Conservation (phyloP, 1,284 basidiomycete genomes). For the Bjerkandera adusta region DNA sequence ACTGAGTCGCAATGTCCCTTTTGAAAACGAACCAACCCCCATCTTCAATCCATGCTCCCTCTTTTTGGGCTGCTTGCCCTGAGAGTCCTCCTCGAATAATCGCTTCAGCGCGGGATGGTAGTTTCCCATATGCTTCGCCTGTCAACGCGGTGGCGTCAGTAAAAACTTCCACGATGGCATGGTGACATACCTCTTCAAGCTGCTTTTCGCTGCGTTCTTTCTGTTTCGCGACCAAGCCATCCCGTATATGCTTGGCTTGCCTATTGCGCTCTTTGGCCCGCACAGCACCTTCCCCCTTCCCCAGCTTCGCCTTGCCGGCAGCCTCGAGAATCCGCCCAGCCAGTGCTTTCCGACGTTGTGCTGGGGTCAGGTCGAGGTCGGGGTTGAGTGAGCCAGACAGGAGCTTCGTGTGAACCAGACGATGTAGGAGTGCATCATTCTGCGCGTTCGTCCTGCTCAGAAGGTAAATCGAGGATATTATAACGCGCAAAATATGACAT, state of each 20-base stretch:
- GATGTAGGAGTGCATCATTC: slow-evolving; percentile 74
- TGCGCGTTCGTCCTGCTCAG: slow-evolving; percentile 59
- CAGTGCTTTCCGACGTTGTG: slow-evolving; percentile 66
- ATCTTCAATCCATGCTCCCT: slow-evolving; percentile 65
- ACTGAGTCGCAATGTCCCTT: slow-evolving; percentile 63
- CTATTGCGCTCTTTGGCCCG: slow-evolving; percentile 60
- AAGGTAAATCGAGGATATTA: slow-evolving; percentile 2
- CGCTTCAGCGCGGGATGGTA: slow-evolving; percentile 76
- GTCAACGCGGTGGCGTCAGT: slow-evolving; percentile 23
- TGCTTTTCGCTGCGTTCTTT: slow-evolving; percentile 49
- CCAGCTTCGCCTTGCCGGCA: slow-evolving; percentile 60
- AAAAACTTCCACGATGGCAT: slow-evolving; percentile 3
- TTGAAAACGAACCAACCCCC: slow-evolving; percentile 74
- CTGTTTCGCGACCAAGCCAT: slow-evolving; percentile 63
- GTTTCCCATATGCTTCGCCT: slow-evolving; percentile 78
- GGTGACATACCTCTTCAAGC: slow-evolving; percentile 58
- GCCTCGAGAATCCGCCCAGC: slow-evolving; percentile 73
- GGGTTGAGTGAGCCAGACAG: slow-evolving; percentile 67
- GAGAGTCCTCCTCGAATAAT: slow-evolving; percentile 48
- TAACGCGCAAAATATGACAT: slow-evolving; percentile 38
- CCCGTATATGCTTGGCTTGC: slow-evolving; percentile 66
- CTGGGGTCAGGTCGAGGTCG: slow-evolving; percentile 58
- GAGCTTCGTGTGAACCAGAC: slow-evolving; percentile 72
- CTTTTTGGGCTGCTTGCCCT: slow-evolving; percentile 36
- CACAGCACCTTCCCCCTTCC: slow-evolving; percentile 64